phyloP scores from a whole-genome alignment of 139 green algal species.

The Closterium sp. region DNA sequence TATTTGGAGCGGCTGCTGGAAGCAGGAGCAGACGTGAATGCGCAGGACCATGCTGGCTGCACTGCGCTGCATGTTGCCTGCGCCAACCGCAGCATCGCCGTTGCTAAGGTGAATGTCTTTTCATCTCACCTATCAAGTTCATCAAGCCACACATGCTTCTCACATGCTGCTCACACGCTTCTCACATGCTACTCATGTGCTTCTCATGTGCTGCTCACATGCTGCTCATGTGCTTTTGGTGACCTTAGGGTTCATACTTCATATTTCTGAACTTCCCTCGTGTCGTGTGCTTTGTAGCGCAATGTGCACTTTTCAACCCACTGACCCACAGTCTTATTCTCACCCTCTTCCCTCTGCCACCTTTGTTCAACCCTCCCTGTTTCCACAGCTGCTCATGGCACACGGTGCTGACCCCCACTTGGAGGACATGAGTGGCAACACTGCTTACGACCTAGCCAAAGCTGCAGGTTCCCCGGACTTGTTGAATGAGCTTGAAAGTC shows the following conservation, averaged over 20 bases:
- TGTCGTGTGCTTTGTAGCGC: background rate
- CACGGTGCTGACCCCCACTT: background rate
- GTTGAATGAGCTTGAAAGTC: background rate
- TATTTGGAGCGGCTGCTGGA: background rate
- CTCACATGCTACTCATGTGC: too few relatives aligned
- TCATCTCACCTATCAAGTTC: too few relatives aligned
- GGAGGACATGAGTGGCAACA: background rate
- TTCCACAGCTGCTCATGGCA: background rate
- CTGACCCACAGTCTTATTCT: too few relatives aligned
- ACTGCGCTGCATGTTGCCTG: slow-evolving; percentile 3
- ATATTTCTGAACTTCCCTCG: too few relatives aligned
- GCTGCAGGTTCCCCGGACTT: background rate
- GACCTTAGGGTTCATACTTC: too few relatives aligned
- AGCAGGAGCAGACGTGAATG: slow-evolving; percentile 1
- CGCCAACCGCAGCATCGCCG: background rate
- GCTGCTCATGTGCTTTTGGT: too few relatives aligned
- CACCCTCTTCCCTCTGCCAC: background rate
- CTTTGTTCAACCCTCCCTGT: background rate
- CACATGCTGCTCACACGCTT: too few relatives aligned
- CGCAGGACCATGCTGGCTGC: background rate
- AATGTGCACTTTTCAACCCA: too few relatives aligned
- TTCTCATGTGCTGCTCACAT: too few relatives aligned
- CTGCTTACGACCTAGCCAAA: background rate
- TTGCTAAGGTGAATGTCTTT: background rate
- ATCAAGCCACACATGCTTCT: too few relatives aligned